Conservation (phyloP, 345 rosid species). For the Gossypium mustelinum region DNA sequence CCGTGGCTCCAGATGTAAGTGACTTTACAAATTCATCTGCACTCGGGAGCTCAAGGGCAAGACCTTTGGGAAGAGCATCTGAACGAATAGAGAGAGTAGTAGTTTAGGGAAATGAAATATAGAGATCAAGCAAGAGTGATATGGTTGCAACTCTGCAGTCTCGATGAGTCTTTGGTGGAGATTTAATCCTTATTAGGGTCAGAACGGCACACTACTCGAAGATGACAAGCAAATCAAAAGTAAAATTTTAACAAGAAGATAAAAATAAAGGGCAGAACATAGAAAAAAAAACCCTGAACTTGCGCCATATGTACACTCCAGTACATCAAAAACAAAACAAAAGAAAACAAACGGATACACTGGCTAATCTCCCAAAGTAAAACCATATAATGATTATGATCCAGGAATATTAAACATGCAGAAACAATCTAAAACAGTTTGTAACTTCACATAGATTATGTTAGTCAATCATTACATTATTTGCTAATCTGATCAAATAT, state of each 20-base stretch:
- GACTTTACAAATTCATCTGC: constrained; percentile 55
- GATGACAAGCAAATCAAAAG: neutral
- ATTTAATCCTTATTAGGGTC: too few species aligned
- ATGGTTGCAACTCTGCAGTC: neutral
- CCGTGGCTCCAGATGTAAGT: constrained; percentile 36
- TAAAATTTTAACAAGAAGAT: neutral
- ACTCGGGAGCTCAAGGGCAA: constrained; percentile 71
- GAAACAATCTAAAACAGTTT: neutral
- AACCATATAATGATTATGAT: neutral
- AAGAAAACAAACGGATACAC: neutral
- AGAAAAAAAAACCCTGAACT: constrained; percentile 54
- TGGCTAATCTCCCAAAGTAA: neutral
- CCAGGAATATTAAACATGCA: neutral
- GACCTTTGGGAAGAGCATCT: constrained; percentile 86
- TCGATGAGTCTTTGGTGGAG: neutral
- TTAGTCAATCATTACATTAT: neutral
- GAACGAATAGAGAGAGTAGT: neutral
- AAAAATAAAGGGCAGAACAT: constrained; percentile 1
- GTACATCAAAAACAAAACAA: constrained; percentile 18
- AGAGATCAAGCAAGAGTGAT: neutral
- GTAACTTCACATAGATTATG: neutral
- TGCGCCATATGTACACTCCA: constrained; percentile 33
- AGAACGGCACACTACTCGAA: neutral
- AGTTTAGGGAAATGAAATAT: neutral
- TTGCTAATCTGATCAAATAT: neutral